Evolutionary conservation across 2,329 filamentous ascomycete species (phyloP), one percentile per base, ranked within the genome.

Genomic region (Arthrinium puccinioides): DNA sequence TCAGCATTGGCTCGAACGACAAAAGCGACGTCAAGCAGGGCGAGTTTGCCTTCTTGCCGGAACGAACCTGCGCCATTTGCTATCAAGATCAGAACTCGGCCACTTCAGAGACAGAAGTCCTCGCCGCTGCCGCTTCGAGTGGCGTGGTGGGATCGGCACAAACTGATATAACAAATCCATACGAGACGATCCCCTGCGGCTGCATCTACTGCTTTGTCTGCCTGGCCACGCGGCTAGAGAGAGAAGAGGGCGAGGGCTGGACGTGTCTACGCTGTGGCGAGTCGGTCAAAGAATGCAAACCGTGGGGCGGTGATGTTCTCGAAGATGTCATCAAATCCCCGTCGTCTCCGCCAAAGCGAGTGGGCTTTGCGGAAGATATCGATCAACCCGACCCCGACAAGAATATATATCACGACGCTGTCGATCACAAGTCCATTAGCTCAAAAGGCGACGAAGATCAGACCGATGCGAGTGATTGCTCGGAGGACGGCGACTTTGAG

Each of bases 181-280:
- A 98, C 57, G 87, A 95, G 62, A 79, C 88, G 1, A 76, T 89
- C 3, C 82, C 87, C 1, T 98, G 92, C 52, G 84, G 84, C 1
- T 95, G 89, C 59, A 72, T 96, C 41, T 98, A 97, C 64, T 98
- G 92, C 62, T 98, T 94, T 56, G 87, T 94, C 14, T 98, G 92
- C 54, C 63, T 97, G n/a, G 87, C 89, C 4, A 87, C 88, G 40
- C 79, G 86, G 42, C 72, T 98, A 29, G 90, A 96, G 60, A 79
- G 82, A 5, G 90, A 97, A 61, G 90, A 96, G 57, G 92, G 90
- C 21, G 87, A 96, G 54, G 90, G 90, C 3, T 96, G 89, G 87
- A 75, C 79, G 9, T 98, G 92, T 62, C 66, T 98, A 32, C 76
- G 92, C 15, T 98, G 92, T 54, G 89, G 89, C 14, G 84, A 87